Percentiles rank a stretch among this genome's conserved stretches.
Evolutionary conservation across 2,329 filamentous ascomycete species (phyloP).

Genomic region (Colletotrichum lini): DNA sequence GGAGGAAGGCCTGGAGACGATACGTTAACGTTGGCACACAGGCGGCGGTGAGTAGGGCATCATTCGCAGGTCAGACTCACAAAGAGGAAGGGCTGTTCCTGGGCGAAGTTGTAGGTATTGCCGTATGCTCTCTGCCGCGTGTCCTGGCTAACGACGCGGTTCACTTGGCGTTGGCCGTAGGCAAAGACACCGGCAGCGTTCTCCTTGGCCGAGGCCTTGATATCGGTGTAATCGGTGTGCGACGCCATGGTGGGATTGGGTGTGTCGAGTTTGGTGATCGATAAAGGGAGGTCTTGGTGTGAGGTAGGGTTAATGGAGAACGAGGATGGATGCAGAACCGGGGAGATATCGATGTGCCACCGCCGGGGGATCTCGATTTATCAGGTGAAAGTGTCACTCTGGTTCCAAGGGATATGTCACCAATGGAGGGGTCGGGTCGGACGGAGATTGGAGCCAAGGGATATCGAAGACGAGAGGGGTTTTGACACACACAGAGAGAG

Average conservation of each 20-base stretch:
- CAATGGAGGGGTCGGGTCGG: constrained; percentile 1
- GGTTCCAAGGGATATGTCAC: constrained; percentile 9
- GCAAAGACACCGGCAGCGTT: constrained; percentile 54
- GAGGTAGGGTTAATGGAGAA: background rate
- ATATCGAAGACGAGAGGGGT: background rate
- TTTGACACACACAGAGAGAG: too few species aligned
- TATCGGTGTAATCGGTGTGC: constrained; percentile 42
- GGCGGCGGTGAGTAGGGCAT: background rate
- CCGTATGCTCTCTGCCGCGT: constrained; percentile 71
- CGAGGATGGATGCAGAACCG: background rate
- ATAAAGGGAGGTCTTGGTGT: background rate
- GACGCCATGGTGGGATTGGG: constrained; percentile 6
- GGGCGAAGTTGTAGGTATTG: constrained; percentile 68
- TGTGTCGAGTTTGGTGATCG: background rate
- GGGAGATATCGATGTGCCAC: background rate
- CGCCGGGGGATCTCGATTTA: background rate
- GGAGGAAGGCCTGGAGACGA: constrained; percentile 73
- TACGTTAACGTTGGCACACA: constrained; percentile 31
- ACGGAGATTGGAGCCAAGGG: background rate
- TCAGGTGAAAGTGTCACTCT: background rate
- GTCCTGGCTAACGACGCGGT: constrained; percentile 71
- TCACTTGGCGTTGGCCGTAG: constrained; percentile 60
- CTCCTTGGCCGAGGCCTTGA: constrained; percentile 50
- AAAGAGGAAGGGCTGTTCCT: constrained; percentile 77
- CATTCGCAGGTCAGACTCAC: constrained; percentile 61